These are phyloP conservation scores for Mortierella sp. DNA, from an alignment of 371 early-diverging fungal genomes.

Conservation along the genomic window DNA sequence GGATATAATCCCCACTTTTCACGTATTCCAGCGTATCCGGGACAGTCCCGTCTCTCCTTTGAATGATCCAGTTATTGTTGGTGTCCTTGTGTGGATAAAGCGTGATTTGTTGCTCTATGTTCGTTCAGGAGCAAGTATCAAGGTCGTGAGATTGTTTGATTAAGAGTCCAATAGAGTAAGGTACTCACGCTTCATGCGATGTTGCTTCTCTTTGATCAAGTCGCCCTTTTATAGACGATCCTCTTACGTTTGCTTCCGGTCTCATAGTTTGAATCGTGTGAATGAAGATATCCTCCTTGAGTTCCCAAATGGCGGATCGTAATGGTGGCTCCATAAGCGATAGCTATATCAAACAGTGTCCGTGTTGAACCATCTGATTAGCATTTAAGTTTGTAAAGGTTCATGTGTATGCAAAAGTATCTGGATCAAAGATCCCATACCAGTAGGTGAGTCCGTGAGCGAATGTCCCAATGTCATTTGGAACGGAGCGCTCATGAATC, in stretches of 20 bases:
- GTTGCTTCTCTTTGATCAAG: too few species aligned
- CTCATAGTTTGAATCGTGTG: constrained; percentile 83
- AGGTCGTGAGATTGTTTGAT: neutral
- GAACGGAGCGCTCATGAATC: constrained; percentile 82
- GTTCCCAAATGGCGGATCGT: constrained; percentile 79
- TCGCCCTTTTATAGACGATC: neutral
- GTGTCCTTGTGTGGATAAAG: constrained; percentile 87
- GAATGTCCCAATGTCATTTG: constrained; percentile 69
- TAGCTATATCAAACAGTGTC: constrained; percentile 57
- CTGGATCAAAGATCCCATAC: constrained; percentile 4
- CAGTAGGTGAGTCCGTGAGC: constrained; percentile 33
- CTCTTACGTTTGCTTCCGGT: constrained; percentile 79
- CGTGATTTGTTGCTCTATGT: constrained; percentile 92
- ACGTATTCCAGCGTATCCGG: constrained; percentile 62
- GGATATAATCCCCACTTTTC: constrained; percentile 59
- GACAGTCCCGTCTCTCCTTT: constrained; percentile 58
- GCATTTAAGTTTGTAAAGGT: too few species aligned
- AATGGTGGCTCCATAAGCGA: constrained; percentile 85
- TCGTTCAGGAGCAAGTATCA: neutral
- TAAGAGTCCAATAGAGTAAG: neutral
- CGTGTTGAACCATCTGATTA: too few species aligned
- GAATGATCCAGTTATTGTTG: constrained; percentile 89
- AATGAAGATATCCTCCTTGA: constrained; percentile 86
- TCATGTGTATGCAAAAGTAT: too few species aligned
- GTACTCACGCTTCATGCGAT: too few species aligned